Conservation (phyloP, 2,329 filamentous ascomycete genomes). For the Dactylonectria macrodidyma region DNA sequence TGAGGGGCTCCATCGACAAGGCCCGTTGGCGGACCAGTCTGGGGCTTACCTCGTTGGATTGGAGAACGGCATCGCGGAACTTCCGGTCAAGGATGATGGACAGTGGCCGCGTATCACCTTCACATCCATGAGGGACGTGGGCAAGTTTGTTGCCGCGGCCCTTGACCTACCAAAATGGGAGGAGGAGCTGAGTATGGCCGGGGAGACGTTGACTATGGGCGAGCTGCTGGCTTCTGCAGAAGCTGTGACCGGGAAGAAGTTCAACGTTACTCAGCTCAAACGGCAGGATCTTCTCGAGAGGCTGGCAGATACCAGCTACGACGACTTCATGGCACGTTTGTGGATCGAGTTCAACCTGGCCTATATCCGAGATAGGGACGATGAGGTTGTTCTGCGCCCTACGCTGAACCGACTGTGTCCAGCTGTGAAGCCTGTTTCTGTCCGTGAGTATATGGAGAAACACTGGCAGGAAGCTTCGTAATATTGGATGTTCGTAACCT, state of each 20-base stretch:
- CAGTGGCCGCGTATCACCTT: slow-evolving; percentile 4
- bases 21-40: background rate
- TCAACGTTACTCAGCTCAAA: background rate
- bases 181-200: background rate
- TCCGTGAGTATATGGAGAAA: slow-evolving; percentile 6
- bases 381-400: slow-evolving; percentile 6
- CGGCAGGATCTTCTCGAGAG: background rate
- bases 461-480: slow-evolving; percentile 1
- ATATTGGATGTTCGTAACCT: background rate
- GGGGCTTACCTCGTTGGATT: slow-evolving; percentile 5
- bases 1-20: slow-evolving; percentile 7
- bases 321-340: slow-evolving; percentile 1
- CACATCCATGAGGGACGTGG: slow-evolving; percentile 1
- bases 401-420: slow-evolving; percentile 1
- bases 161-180: slow-evolving; percentile 4
- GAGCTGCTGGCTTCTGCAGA: background rate
- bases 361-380: slow-evolving; percentile 8
- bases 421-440: slow-evolving; percentile 1
- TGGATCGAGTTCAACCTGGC: slow-evolving; percentile 7
- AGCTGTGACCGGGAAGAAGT: slow-evolving; percentile 2
- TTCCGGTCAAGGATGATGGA: slow-evolving; percentile 1
- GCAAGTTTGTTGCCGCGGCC: background rate
- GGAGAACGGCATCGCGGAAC: slow-evolving; percentile 1
- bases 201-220: slow-evolving; percentile 1
- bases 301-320: background rate